Evolutionary conservation across 1,284 basidiomycete species (phyloP).

Genomic region (Trichosporon ovoides): DNA sequence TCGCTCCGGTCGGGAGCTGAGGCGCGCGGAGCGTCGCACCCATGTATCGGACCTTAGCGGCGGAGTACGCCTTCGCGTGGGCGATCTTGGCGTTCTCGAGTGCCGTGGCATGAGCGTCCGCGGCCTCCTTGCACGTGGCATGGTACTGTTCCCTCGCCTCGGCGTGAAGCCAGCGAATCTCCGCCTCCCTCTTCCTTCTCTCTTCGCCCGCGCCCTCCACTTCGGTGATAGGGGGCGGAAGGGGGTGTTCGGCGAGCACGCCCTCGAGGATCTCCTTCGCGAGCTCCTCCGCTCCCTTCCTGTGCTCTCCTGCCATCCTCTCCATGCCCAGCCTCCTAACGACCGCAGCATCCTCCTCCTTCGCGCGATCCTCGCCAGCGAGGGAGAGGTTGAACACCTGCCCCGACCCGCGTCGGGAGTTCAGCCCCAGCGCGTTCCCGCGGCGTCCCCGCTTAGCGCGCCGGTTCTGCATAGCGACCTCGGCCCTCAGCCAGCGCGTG

Average conservation of each 20-base stretch:
- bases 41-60: conserved; percentile 8
- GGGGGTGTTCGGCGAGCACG: background rate
- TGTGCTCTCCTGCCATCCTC: conserved; percentile 1
- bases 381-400: background rate
- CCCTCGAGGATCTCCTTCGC: conserved; percentile 3
- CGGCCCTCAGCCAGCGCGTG: conserved; percentile 10
- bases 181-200: background rate
- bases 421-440: too few relatives aligned
- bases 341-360: conserved; percentile 6
- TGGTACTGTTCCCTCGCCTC: conserved; percentile 4
- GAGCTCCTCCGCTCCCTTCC: background rate
- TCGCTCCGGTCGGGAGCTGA: background rate
- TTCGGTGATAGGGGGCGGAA: background rate
- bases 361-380: conserved; percentile 4
- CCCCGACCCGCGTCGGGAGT: background rate
- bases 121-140: conserved; percentile 1
- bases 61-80: conserved; percentile 4
- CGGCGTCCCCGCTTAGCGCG: background rate
- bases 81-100: background rate
- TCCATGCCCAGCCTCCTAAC: conserved; percentile 3
- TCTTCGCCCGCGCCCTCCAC: background rate
- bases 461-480: background rate
- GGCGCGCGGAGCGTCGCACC: conserved; percentile 11
- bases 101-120: background rate
- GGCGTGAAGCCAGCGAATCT: background rate